Conservation (phyloP, 345 rosid species). For the Populus ilicifolia region DNA sequence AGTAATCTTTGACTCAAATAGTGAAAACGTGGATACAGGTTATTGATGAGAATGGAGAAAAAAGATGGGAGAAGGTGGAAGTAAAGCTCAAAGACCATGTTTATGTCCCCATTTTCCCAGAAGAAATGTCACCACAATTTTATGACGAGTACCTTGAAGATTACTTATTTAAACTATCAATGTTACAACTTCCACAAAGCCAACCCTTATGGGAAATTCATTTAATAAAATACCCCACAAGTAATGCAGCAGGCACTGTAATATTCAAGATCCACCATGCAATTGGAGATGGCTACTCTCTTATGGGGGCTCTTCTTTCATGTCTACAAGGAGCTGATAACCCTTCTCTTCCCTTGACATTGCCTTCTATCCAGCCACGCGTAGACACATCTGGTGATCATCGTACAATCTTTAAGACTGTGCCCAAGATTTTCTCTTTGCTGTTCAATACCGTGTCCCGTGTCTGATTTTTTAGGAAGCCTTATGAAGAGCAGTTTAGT, state of each 20-base stretch:
- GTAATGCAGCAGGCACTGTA: slow-evolving; percentile 23
- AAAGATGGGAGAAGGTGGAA: slow-evolving; percentile 36
- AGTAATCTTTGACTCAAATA: too few species aligned
- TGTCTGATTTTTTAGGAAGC: slow-evolving; percentile 37
- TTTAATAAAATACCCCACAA: slow-evolving; percentile 38
- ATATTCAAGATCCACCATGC: slow-evolving; percentile 61
- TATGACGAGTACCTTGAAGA: slow-evolving; percentile 29
- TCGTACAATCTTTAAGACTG: background rate
- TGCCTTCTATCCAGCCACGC: slow-evolving; percentile 14
- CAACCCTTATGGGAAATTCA: slow-evolving; percentile 57
- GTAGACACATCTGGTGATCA: background rate
- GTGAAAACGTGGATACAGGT: slow-evolving; percentile 14
- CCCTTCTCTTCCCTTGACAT: slow-evolving; percentile 39
- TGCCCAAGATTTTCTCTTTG: slow-evolving; percentile 6
- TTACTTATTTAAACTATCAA: slow-evolving; percentile 33
- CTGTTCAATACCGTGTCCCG: slow-evolving; percentile 19
- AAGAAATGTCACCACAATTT: slow-evolving; percentile 23
- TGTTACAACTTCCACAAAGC: slow-evolving; percentile 29
- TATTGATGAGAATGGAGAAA: slow-evolving; percentile 23
- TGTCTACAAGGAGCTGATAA: slow-evolving; percentile 44
- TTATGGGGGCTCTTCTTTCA: slow-evolving; percentile 57
- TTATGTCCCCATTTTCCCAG: slow-evolving; percentile 24
- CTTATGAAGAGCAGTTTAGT: slow-evolving; percentile 35
- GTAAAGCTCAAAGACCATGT: slow-evolving; percentile 37
- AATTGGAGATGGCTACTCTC: slow-evolving; percentile 52